These are phyloP conservation scores for Cadophora luteo-olivacea DNA, from an alignment of 2,329 filamentous ascomycete species.

Conservation along the genomic window DNA sequence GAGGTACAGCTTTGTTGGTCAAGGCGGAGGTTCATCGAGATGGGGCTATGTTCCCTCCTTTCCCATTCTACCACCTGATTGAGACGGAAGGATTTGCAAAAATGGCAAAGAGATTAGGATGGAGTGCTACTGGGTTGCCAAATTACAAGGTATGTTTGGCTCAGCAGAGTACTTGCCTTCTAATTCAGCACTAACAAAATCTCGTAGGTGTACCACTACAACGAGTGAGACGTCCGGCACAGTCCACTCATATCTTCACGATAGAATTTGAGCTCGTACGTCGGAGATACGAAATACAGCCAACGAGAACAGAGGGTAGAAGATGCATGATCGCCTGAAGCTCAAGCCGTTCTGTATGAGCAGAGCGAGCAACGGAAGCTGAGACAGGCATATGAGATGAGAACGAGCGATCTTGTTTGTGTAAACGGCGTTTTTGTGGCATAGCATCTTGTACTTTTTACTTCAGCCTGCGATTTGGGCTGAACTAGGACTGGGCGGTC, in stretches of 20 bases:
- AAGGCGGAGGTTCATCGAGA: constrained; percentile 97
- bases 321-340: background rate
- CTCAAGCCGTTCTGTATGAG: constrained; percentile 2
- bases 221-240: constrained; percentile 40
- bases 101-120: constrained; percentile 91
- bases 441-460: constrained; percentile 11
- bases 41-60: constrained; percentile 97
- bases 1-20: constrained; percentile 89
- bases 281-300: background rate
- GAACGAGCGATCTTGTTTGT: constrained; percentile 12
- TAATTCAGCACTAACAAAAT: background rate
- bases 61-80: constrained; percentile 94
- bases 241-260: constrained; percentile 35
- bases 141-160: constrained; percentile 83
- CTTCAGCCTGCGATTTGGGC: background rate
- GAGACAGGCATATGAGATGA: background rate
- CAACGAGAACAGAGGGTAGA: background rate
- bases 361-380: background rate
- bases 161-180: background rate
- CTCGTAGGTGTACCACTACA: constrained; percentile 42
- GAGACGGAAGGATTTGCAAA: constrained; percentile 98
- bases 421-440: constrained; percentile 15
- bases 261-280: constrained; percentile 27
- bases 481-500: background rate
- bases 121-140: constrained; percentile 85